These are phyloP conservation scores for Fraxinus floribunda DNA, from an alignment of 305 asterid genomes.

Conservation along the genomic window DNA sequence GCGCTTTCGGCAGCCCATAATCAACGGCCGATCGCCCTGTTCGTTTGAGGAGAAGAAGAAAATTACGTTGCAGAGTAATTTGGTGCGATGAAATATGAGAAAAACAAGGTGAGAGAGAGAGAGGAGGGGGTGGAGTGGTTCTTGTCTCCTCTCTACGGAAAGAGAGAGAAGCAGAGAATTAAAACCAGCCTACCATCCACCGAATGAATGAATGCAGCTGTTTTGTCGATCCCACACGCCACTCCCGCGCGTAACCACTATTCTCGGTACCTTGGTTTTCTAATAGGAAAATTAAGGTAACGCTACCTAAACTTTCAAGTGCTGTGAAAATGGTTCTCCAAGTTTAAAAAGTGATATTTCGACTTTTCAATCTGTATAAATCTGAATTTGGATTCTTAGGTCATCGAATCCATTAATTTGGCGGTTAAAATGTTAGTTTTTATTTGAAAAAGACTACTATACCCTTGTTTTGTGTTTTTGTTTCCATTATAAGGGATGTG, in stretches of 20 bases:
- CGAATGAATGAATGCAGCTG: conserved; percentile 4
- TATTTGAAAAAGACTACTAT: not conserved
- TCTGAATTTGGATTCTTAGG: not conserved
- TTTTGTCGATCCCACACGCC: not conserved
- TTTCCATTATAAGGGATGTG: too few species aligned
- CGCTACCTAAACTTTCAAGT: not conserved
- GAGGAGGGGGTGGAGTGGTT: not conserved
- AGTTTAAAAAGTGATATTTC: not conserved
- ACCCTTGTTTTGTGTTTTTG: not conserved
- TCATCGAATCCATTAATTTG: not conserved
- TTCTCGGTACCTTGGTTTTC: not conserved
- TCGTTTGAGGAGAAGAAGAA: not conserved
- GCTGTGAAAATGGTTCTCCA: not conserved
- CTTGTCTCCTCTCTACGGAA: conserved; percentile 54
- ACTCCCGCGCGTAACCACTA: not conserved
- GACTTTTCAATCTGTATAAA: not conserved
- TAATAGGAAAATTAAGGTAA: not conserved
- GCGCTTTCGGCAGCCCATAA: not conserved
- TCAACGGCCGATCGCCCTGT: not conserved
- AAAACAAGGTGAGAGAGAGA: not conserved
- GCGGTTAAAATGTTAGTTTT: not conserved
- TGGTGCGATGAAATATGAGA: not conserved
- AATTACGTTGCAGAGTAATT: not conserved
- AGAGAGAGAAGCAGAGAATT: conserved; percentile 27
- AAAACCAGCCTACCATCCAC: conserved; percentile 36